Evolutionary conservation across 805 yeast genomes (phyloP), one percentile per base, ranked within the genome.

Genomic region (Nematodospora valgi): DNA sequence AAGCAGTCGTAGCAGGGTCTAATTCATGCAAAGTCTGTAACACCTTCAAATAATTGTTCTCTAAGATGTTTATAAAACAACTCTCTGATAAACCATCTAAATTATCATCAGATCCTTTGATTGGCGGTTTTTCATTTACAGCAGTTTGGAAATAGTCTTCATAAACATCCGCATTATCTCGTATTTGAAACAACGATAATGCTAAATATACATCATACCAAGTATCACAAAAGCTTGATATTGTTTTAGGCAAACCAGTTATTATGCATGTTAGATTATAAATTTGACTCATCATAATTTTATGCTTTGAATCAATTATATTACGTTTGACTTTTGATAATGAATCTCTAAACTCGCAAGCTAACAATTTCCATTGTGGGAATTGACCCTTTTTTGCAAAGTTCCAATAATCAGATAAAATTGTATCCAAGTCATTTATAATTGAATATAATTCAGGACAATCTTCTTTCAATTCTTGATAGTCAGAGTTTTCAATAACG

Each of bases 131-230:
- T 39, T 61, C 68, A 14, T 46, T 45, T n/a, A 54, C 39, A 3
- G 73, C 54, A 11, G 56, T 39, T 12, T 57, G 46, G 35, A 48
- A 65, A 44, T 58, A 66, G 19, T 64, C 69, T 5, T 48, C 26
- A 38, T 54, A 66, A 3, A 65, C 48, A 5, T 40, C 47, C 15
- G 49, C 47, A 6, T 56, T 58, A 78, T 87, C 58, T 34, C 72
- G 55, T 1, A 82, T 69, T 48, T 79, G 80, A 49, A 64, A 85
- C 24, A 80, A 57, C 7, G 77, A 52, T n/a, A 79, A 64, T 6
- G 77, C 76, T 25, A 70, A 59, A 25, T 76, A 68, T 10, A 79
- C 65, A 49, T 84, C 93, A 51, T 79, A 82, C 94, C 94, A 84
- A 0, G 75, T 57, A 5, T 64, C 62, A 11, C 85, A 71, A 46